Base-by-base conservation (phyloP, 176 grass and related monocot genomes). In the Microstegium vimineum region DNA sequence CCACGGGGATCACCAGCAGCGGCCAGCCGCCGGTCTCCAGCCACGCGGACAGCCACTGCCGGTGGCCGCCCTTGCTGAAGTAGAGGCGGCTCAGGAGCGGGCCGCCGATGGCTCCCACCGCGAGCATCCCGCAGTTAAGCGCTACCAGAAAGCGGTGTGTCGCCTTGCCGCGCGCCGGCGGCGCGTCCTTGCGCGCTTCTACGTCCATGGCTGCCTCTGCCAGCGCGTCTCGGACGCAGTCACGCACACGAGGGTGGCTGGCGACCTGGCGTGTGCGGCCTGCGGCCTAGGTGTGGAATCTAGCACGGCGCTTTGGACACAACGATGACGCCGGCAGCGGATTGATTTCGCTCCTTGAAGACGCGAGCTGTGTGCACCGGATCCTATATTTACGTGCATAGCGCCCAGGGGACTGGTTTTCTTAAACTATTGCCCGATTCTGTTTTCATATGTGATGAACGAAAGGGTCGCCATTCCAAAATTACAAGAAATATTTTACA, bases 21-120 rank as follows among this genome's bases (percentile, higher is more conserved):
- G 93, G 93, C 78, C 87, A 94, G 6, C 85, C 90, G 64, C 36
- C 87, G 6, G 90, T 92, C 85, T 94, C 63, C n/a, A 94, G 87
- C 74, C 85, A 91, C 32, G 84, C 62, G 0, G 93, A 86, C 1
- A 94, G 82, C 93, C 93, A 92, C 73, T 89, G 77, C 30, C 82
- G 81, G 63, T 90, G 85, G 7, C 93, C 93, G 57, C 93, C 93
- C 65, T 83, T 81, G 47, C 71, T 46, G 85, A 77, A 94, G 71
- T 94, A 94, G 63, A 94, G 79, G 47, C 93, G 93, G 75, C 84
- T 89, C 0, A 90, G 65, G 64, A 94, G 85, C 23, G 93, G 93
- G 0, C 93, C 90, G 10, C 90, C 90, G 10, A 79, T 86, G 47
- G 79, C 71, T 9, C 93, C 93, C 1, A 94, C 25, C 0, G 66